phyloP scores from a whole-genome alignment of 148 eudicot genomes.

The Chenopodium album region DNA sequence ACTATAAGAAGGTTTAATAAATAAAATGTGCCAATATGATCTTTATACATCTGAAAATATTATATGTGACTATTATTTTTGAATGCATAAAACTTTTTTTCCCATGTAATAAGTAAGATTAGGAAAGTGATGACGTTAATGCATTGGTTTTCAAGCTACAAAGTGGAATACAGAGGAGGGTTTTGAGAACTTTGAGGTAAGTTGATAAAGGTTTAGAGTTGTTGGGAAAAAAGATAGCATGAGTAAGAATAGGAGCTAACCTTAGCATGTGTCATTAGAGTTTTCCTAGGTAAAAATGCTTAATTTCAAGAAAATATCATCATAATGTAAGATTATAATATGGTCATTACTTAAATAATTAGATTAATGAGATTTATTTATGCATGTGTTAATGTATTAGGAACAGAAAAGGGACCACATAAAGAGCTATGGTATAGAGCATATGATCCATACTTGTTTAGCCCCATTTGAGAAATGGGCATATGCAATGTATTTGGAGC shows the following conservation, averaged over 20 bases:
- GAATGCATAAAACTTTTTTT: no score
- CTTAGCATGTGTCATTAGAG: conserved; percentile 12
- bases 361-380: not conserved
- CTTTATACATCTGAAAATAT: no score
- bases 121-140: conserved; percentile 13
- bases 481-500: not conserved
- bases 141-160: not conserved
- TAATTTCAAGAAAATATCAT: not conserved
- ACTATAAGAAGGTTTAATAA: no score
- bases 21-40: no score
- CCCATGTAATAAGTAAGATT: not conserved
- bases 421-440: not conserved
- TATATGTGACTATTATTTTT: no score
- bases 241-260: not conserved
- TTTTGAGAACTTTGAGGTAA: not conserved
- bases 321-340: not conserved
- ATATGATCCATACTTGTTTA: conserved; percentile 8
- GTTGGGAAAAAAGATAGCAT: not conserved
- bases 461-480: not conserved
- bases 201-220: not conserved
- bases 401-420: not conserved
- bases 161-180: not conserved
- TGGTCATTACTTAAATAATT: not conserved
- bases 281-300: conserved; percentile 1
- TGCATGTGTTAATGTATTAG: conserved; percentile 1